Base-by-base conservation (phyloP, 192 early-diverging fungal genomes). In the Backusella sp. region DNA sequence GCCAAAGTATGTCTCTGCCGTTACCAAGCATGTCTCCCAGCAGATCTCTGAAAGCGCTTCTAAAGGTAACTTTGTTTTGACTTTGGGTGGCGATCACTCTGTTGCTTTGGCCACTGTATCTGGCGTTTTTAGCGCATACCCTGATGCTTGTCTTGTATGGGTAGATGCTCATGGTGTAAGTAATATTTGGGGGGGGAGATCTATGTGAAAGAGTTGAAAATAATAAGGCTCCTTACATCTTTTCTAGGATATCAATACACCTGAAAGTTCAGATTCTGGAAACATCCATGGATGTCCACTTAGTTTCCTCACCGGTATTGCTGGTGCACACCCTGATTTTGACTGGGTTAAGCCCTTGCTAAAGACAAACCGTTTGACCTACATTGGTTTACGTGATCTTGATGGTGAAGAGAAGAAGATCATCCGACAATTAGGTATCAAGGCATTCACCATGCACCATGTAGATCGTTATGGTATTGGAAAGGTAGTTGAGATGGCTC, bases 241-340 rank as follows among this genome's bases (percentile, higher is more conserved):
- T 21, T 30, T n/a, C n/a, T 76, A 90, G 85, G 95, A 96, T 77
- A 96, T 96, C 86, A 98, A 98, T 86, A 97, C 97, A 37, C 93
- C 94, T 17, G 90, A 88, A 41, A 88, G 91, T 21, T 96, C 95
- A 7, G 89, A 90, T 15, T 92, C 92, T 19, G 97, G 97, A n/a
- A 97, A 98, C 84, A 86, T 98, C 66, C 97, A 98, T 76, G 97
- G 97, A n/a, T 98, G 97, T 81, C 97, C 97, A 37, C 81, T 97
- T 41, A 91, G 94, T 8, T 98, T 96, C 81, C 81, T 98, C 56
- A 86, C 94, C 74, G 96, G 95, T 6, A 87, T 97, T 44, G 89
- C 91, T 65, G 87, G 85, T 15, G 76, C 87, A 49, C 74, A 91
- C 37, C 83, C 83, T 7, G 87, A 80, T 56, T 96, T 96, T 73